Base-by-base conservation (phyloP, 345 rosid genomes). In the Trapa bicornis region DNA sequence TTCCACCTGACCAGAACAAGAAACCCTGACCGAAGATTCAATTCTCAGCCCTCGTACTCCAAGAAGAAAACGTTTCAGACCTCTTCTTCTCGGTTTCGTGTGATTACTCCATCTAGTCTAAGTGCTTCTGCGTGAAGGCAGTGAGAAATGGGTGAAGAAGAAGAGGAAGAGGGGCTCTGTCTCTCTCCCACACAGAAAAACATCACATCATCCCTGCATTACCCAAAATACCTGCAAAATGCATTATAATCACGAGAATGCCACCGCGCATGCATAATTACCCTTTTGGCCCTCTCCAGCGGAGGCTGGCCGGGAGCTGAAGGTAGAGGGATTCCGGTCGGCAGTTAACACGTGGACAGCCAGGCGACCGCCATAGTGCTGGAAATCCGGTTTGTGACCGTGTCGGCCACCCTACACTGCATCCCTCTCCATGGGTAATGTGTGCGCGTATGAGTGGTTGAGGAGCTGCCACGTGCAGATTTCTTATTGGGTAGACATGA, bases 341-440 rank as follows among this genome's bases (percentile, higher is more conserved):
- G 61, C 57, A 0, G 32, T 9, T 38, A 32, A 68, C 85, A 84
- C 88, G 91, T 86, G 88, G 79, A 85, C 71, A 75, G 75, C 0
- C 0, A 0, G 53, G 76, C 13, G 78, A 71, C 71, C 77, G 79
- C 76, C 92, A 82, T 79, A 84, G 84, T 76, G 75, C 79, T 14
- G 22, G 0, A 15, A 16, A 16, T 50, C 60, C 77, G 71, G 77
- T 75, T 48, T 79, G 87, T 84, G 82, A 78, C 74, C 74, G 81
- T 89, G 97, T 90, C 92, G 95, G 93, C 93, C 94, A 86, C 83
- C n/a, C n/a, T 67, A 1, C 77, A 22, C 14, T 61, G 62, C 68
- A 67, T 76, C 61, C 39, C 29, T 65, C 72, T 36, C 1, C 0
- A 37, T 2, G 50, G 32, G 58, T 47, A 65, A 68, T 76, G 75